Conservation (phyloP, 2,329 filamentous ascomycete species). For the Gaeumannomyces tritici region DNA sequence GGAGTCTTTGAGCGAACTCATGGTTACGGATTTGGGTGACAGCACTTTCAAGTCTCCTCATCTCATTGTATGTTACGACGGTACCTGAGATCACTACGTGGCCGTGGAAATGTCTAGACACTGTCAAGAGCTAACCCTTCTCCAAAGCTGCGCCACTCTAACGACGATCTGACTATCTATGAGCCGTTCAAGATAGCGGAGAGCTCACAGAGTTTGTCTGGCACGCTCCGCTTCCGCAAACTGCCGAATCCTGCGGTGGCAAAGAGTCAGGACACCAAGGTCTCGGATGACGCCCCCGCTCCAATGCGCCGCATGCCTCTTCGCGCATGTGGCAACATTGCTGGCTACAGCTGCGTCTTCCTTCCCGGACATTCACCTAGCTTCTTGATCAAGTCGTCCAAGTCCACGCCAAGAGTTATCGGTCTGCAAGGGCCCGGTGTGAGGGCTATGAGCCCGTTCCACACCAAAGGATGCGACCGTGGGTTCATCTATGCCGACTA, state of each 20-base stretch:
- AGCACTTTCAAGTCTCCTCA: conserved; percentile 60
- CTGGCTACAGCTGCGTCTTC: conserved; percentile 73
- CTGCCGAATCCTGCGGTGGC: conserved; percentile 59
- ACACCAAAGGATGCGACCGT: conserved; percentile 65
- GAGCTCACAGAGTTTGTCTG: conserved; percentile 34
- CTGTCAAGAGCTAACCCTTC: conserved; percentile 5
- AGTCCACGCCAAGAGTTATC: conserved; percentile 67
- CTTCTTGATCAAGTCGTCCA: conserved; percentile 75
- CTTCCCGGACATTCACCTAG: conserved; percentile 70
- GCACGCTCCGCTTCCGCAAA: conserved; percentile 67
- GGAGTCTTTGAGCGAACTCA: conserved; percentile 67
- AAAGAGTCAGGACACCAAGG: conserved; percentile 40
- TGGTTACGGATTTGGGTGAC: conserved; percentile 81
- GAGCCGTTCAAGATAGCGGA: conserved; percentile 55
- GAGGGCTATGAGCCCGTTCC: conserved; percentile 63
- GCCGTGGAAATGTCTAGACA: not conserved
- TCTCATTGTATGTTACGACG: conserved; percentile 57
- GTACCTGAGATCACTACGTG: not conserved
- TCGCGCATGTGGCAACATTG: conserved; percentile 52
- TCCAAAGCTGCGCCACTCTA: conserved; percentile 60
- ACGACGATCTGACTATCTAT: conserved; percentile 80
- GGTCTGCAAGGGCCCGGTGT: conserved; percentile 60
- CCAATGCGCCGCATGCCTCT: conserved; percentile 38
- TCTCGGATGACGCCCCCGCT: conserved; percentile 27
- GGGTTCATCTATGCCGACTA: conserved; percentile 78